Conservation (phyloP, 768 basidiomycete species). For the Suillus lakei region DNA sequence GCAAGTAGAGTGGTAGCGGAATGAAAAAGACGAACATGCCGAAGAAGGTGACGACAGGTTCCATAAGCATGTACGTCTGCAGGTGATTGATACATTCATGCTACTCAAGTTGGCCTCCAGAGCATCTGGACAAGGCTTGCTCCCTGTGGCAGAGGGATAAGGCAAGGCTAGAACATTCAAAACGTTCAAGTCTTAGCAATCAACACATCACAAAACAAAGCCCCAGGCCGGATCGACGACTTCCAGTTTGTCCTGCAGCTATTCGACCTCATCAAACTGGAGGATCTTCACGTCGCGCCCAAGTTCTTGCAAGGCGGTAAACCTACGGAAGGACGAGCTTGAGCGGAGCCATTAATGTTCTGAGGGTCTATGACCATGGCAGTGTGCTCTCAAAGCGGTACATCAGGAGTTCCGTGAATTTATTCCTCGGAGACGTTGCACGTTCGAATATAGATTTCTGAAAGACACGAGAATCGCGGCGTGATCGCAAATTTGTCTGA, state of each 20-base stretch:
- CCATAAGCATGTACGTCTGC: background rate
- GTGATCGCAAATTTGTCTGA: background rate
- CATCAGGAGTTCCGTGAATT: background rate
- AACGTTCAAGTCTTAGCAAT: constrained; percentile 46
- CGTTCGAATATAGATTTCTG: background rate
- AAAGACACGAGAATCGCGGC: background rate
- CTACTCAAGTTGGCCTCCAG: constrained; percentile 1
- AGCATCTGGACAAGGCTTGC: constrained; percentile 59
- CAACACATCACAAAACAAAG: constrained; percentile 81
- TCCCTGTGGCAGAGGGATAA: constrained; percentile 63
- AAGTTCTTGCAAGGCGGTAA: constrained; percentile 90
- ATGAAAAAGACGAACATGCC: background rate
- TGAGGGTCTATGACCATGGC: background rate
- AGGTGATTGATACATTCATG: background rate
- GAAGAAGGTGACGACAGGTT: background rate
- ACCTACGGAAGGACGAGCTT: constrained; percentile 85
- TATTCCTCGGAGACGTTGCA: background rate
- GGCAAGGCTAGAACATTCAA: constrained; percentile 90
- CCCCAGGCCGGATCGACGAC: constrained; percentile 84
- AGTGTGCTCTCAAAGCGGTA: background rate
- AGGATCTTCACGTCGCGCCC: constrained; percentile 76
- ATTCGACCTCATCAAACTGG: constrained; percentile 95
- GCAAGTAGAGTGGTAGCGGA: background rate
- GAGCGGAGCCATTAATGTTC: constrained; percentile 38
- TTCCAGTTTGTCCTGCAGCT: constrained; percentile 94